Evolutionary conservation across 2,329 filamentous ascomycete species (phyloP), one percentile per base, ranked within the genome.

Genomic region (Intubia oerlemansii): DNA sequence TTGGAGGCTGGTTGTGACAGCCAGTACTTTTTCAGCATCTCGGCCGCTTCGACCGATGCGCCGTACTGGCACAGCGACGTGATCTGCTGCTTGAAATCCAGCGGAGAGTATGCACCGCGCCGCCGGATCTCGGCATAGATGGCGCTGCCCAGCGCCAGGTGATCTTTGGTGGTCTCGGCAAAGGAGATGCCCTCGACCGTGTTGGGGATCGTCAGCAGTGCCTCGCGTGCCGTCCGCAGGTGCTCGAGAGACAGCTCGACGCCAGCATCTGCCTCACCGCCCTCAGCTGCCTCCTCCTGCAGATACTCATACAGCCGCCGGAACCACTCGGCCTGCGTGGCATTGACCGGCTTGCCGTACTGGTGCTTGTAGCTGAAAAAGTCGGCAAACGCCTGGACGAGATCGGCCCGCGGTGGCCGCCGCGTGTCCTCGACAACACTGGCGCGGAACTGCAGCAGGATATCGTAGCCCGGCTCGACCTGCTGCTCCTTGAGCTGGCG

Each of bases 401-500:
- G 53, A 19, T 77, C 66, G n/a, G 57, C 46, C 4, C 57, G 52
- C 0, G 64, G 48, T 11, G 79, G 81, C 8, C 67, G 62, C 19
- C 80, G 65, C 20, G 70, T 56, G 29, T 64, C 59, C 32, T 77
- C 62, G 29, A 63, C 57, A 38, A 72, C 53, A 34, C 67, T 63
- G 38, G 66, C 65, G 29, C 64, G 56, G 46, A 80, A 63, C 33
- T 77, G 63, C 41, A 77, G 62, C 52, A 92, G 66, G 11, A 62
- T 63, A 37, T 69, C 66, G 42, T 82, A 65, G 30, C 81, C 82
- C 1, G 67, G 75, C 41, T 70, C 76, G 34, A 71, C 54, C 40
- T 70, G 60, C 28, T 70, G 57, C 14, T 66, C 57, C 45, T 68
- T 72, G 24, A 70, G 49, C 32, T 62, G 53, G 33, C 66, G 58